Evolutionary conservation across 352 stramenopile genomes (phyloP), one percentile per base, ranked within the genome.

Genomic region (Pythium dissimile): DNA sequence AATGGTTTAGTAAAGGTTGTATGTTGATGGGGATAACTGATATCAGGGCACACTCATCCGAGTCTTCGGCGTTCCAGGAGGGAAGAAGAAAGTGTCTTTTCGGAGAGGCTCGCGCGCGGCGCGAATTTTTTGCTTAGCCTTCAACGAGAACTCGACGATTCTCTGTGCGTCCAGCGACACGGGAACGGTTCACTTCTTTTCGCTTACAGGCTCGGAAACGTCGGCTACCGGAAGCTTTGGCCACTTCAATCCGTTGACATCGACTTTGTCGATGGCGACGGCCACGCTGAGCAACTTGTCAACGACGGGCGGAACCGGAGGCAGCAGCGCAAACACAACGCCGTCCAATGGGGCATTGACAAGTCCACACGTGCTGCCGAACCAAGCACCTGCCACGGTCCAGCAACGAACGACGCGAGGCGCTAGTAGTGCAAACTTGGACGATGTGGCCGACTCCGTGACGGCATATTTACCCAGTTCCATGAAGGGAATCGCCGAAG

Each of bases 101-200:
- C 88, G 97, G 30, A 75, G 97, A 18, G 97, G 97, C 1, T 98
- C 98, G 16, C 98, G 99, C 67, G 75, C 93, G 6, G 95, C 96
- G 9, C 86, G 89, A 44, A 97, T 99, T 54, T 98, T 97, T 59
- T 98, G 92, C 61, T 69, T 99, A 20, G 79, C 89, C 6, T 99
- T 99, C 69, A 98, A 97, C 67, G 83, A 95, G 56, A 86, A 80
- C 61, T 93, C 87, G 50, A 95, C 83, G 20, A 96, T 97, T 62
- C 55, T 99, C 11, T 97, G 93, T 30, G 97, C 94, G 69, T 97
- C 90, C 24, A 98, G 86, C 62, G 95, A 99, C 69, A 98, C 97
- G 48, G 97, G 96, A 24, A 99, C 96, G 12, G 84, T 98, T 30
- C 96, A 99, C 59, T 92, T 99, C 53, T 99, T 99, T 67, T 90